phyloP scores from a whole-genome alignment of 2,329 filamentous ascomycete species.

The Alternaria atra region DNA sequence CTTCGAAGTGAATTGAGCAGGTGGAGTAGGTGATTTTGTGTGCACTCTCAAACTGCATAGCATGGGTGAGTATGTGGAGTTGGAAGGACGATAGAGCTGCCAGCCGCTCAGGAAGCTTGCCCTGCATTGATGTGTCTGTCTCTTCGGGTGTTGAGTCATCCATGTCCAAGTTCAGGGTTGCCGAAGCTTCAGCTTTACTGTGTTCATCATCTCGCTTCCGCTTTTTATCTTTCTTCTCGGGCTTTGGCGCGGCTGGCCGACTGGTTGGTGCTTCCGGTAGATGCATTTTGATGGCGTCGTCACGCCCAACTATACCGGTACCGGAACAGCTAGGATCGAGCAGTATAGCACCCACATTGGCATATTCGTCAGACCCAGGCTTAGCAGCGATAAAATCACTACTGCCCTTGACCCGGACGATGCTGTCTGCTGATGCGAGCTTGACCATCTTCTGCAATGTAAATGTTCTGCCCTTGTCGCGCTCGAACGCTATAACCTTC shows the following conservation, averaged over 20 bases:
- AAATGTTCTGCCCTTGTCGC: slow-evolving; percentile 73
- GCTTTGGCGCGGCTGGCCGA: slow-evolving; percentile 32
- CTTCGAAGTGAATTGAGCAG: slow-evolving; percentile 84
- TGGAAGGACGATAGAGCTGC: slow-evolving; percentile 82
- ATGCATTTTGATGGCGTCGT: slow-evolving; percentile 73
- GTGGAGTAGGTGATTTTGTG: slow-evolving; percentile 87
- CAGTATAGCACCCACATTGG: slow-evolving; percentile 79
- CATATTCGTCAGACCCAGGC: slow-evolving; percentile 68
- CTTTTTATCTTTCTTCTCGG: slow-evolving; percentile 42
- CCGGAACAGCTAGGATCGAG: slow-evolving; percentile 96
- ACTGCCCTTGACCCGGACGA: slow-evolving; percentile 74
- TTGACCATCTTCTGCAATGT: slow-evolving; percentile 86
- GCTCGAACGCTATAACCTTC: slow-evolving; percentile 80
- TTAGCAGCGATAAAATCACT: slow-evolving; percentile 85
- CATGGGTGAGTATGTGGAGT: slow-evolving; percentile 80
- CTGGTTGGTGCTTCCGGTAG: slow-evolving; percentile 55
- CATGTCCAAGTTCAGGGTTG: slow-evolving; percentile 34
- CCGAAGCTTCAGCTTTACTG: slow-evolving; percentile 10
- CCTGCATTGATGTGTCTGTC: slow-evolving; percentile 49
- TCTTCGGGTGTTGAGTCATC: slow-evolving; percentile 52
- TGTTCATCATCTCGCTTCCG: slow-evolving; percentile 38
- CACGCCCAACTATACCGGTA: slow-evolving; percentile 90
- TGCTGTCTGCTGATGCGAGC: slow-evolving; percentile 72
- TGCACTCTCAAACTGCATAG: slow-evolving; percentile 76
- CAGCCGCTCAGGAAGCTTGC: slow-evolving; percentile 64